Evolutionary conservation across 805 yeast genomes (phyloP), one percentile per base, ranked within the genome.

Genomic region (Candida broadrunensis): DNA sequence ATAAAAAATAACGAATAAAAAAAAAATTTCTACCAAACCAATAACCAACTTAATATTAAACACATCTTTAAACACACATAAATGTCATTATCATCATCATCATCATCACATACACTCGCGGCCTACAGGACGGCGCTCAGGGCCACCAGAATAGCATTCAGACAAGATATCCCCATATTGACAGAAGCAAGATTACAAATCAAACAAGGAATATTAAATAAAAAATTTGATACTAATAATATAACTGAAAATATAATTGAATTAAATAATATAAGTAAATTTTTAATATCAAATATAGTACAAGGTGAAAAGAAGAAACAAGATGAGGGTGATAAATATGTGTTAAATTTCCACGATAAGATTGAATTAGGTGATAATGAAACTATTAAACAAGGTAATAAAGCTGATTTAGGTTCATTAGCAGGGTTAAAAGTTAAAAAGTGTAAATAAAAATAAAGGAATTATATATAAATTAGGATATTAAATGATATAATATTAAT

Each of bases 311-410:
- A 21, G 24, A 21, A 21, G 24, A 73, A 65, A 50, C 60, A 67
- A 38, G 67, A 60, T 2, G 67, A 67, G 13, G 74, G 70, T 2
- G n/a, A n/a, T n/a, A 73, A 66, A 36, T 78, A 72, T 54, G 61
- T 65, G 37, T 70, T 91, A 52, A 83, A 83, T 49, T 81, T 91
- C 50, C 97, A 88, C 56, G 64, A 78, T 36, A 79, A 84, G 36
- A 86, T 95, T 0, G 98, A 91, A 62, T 68, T 91, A 38, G 98
- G 97, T 15, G 96, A 89, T 56, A 91, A 91, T 59, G 95, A 89
- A 26, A 73, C 80, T 35, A 75, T 87, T 50, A 85, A 83, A 58
- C 75, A 67, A 46, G 64, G 71, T 33, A 72, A 68, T 43, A 58
- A 56, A 43, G 63, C 67, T 6, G 50, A 66, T 27, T 59, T 77